phyloP scores from a whole-genome alignment of 805 yeast genomes.

The Candida broadrunensis region DNA sequence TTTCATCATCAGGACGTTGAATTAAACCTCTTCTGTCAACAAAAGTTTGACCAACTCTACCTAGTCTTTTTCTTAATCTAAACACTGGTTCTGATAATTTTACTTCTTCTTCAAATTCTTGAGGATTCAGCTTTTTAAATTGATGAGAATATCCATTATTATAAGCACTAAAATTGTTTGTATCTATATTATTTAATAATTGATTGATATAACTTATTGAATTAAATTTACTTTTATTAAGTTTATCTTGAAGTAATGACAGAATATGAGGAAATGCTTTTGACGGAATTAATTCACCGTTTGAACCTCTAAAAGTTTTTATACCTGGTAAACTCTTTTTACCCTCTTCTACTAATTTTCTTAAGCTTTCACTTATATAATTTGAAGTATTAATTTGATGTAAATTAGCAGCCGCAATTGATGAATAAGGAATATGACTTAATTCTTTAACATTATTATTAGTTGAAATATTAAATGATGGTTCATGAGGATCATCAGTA shows the following conservation, averaged over 20 bases:
- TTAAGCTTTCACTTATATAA: conserved; percentile 41
- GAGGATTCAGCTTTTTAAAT: conserved; percentile 11
- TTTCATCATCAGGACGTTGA: conserved; percentile 19
- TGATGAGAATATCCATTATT: conserved; percentile 32
- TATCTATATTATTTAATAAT: conserved; percentile 36
- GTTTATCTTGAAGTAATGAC: conserved; percentile 29
- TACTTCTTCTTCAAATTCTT: conserved; percentile 16
- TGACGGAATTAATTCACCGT: conserved; percentile 48
- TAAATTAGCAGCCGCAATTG: conserved; percentile 63
- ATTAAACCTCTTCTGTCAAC: conserved; percentile 69
- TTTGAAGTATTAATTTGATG: conserved; percentile 65
- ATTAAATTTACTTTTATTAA: conserved; percentile 16
- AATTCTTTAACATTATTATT: conserved; percentile 47
- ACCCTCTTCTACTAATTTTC: conserved; percentile 43
- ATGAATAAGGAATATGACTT: conserved; percentile 73
- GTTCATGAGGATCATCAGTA: conserved; percentile 84
- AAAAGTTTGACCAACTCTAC: conserved; percentile 67
- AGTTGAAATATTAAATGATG: conserved; percentile 66
- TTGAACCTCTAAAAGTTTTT: conserved; percentile 45
- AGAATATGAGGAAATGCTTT: conserved; percentile 49
- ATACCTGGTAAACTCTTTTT: conserved; percentile 43
- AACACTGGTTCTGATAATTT: conserved; percentile 49
- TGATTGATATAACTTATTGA: conserved; percentile 36
- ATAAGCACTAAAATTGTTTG: conserved; percentile 37
- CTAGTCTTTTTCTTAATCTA: conserved; percentile 70